Conservation (phyloP, 2,329 filamentous ascomycete species). For the Polychaeton citri region DNA sequence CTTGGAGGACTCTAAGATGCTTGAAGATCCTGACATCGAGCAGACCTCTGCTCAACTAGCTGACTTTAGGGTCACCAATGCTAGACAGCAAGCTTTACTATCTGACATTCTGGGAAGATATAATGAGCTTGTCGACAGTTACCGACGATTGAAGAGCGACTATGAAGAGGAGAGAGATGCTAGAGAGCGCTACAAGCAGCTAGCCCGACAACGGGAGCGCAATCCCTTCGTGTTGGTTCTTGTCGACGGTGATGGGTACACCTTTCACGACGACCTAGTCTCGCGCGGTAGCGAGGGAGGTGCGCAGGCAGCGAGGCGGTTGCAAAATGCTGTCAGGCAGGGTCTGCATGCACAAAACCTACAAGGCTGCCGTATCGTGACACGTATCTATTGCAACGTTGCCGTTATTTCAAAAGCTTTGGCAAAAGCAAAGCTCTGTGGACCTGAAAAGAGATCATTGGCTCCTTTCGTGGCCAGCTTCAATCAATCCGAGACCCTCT, state of each 20-base stretch:
- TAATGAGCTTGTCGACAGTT: constrained; percentile 36
- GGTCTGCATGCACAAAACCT: constrained; percentile 33
- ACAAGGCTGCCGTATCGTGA: constrained; percentile 37
- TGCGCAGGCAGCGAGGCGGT: constrained; percentile 38
- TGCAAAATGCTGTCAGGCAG: constrained; percentile 38
- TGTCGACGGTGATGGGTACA: constrained; percentile 49
- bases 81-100: constrained; percentile 11
- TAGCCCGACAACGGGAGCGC: constrained; percentile 33
- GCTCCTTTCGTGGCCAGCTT: constrained; percentile 44
- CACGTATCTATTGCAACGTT: constrained; percentile 34
- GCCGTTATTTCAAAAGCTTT: constrained; percentile 34
- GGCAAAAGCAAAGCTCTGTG: constrained; percentile 35
- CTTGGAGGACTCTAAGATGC: no score
- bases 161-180: constrained; percentile 44
- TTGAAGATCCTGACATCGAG: constrained; percentile 7
- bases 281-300: constrained; percentile 33
- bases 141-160: constrained; percentile 42
- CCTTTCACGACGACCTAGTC: constrained; percentile 23
- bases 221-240: constrained; percentile 49
- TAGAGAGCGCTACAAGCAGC: constrained; percentile 42
- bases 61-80: constrained; percentile 8
- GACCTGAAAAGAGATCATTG: constrained; percentile 43
- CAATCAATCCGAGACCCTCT: constrained; percentile 42
- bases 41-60: constrained; percentile 9
- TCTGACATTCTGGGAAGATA: constrained; percentile 27